Evolutionary conservation across 805 yeast genomes (phyloP).

Genomic region (Candida mattraensis): DNA sequence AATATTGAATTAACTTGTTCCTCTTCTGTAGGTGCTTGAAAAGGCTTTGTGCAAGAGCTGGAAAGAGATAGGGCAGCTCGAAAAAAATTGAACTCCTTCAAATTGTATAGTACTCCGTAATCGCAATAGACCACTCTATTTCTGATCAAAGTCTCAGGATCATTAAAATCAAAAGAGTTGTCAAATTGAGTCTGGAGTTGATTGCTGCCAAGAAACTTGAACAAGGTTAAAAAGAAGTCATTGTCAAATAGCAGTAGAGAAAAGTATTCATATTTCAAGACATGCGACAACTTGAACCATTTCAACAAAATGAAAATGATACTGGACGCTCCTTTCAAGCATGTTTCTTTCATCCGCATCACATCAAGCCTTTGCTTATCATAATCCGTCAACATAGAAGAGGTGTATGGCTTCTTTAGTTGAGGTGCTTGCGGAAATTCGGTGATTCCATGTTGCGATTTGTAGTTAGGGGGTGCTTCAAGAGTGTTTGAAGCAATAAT

Average conservation of each 20-base stretch:
- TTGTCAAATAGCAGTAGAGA: conserved; percentile 73
- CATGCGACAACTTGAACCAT: conserved; percentile 81
- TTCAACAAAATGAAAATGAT: conserved; percentile 52
- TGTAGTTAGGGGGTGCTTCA: conserved; percentile 23
- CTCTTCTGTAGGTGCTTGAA: conserved; percentile 15
- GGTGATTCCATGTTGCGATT: conserved; percentile 17
- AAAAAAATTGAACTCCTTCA: conserved; percentile 30
- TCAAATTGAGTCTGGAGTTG: conserved; percentile 27
- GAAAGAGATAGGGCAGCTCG: conserved; percentile 22
- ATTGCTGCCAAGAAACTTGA: conserved; percentile 34
- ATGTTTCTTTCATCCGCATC: conserved; percentile 58
- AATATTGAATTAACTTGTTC: conserved; percentile 19
- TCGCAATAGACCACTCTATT: conserved; percentile 34
- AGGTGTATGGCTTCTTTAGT: conserved; percentile 23
- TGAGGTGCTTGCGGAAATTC: conserved; percentile 4
- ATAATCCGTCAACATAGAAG: conserved; percentile 18
- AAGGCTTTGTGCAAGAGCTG: conserved; percentile 2
- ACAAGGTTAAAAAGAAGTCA: conserved; percentile 45
- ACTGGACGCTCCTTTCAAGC: conserved; percentile 58
- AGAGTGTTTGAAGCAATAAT: conserved; percentile 53
- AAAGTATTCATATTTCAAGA: conserved; percentile 76
- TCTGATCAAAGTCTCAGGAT: conserved; percentile 26
- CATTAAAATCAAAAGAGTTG: conserved; percentile 27
- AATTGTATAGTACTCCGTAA: conserved; percentile 28
- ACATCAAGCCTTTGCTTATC: conserved; percentile 51